Evolutionary conservation across 176 grass and related monocot genomes (phyloP).

Genomic region (sorghum (Sorghum bicolor)): DNA sequence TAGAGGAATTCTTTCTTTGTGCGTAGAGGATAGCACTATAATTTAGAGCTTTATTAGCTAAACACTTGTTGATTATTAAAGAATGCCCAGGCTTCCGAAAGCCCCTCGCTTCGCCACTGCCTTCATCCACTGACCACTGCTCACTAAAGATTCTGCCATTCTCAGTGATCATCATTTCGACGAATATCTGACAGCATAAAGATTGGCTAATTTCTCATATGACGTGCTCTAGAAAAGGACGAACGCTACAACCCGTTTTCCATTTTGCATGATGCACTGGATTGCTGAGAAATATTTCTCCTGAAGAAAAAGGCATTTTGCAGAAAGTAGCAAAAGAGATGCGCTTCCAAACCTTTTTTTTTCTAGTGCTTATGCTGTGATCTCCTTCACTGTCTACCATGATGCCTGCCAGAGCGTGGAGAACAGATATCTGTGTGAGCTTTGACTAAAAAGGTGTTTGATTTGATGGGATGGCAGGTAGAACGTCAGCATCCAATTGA

Average conservation of each 20-base stretch:
- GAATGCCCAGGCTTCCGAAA: too few species aligned
- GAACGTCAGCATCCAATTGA: conserved; percentile 31
- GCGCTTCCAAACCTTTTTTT: background rate
- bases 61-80: too few species aligned
- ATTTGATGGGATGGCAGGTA: conserved; percentile 15
- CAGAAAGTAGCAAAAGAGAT: conserved; percentile 11
- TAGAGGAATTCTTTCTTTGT: too few species aligned
- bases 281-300: background rate
- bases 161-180: background rate
- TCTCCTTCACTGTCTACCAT: background rate
- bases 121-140: background rate
- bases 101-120: too few species aligned
- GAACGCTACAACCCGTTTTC: background rate
- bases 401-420: background rate
- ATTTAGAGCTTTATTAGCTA: too few species aligned
- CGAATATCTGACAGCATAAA: background rate
- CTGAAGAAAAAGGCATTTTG: background rate
- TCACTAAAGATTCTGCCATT: background rate
- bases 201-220: background rate
- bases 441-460: conserved; percentile 21
- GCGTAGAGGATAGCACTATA: too few species aligned
- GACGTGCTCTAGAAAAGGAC: background rate
- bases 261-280: background rate
- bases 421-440: background rate
- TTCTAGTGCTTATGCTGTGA: background rate